These are phyloP conservation scores for Arthroderma sp. DNA, from an alignment of 2,329 filamentous ascomycete species.

Conservation along the genomic window DNA sequence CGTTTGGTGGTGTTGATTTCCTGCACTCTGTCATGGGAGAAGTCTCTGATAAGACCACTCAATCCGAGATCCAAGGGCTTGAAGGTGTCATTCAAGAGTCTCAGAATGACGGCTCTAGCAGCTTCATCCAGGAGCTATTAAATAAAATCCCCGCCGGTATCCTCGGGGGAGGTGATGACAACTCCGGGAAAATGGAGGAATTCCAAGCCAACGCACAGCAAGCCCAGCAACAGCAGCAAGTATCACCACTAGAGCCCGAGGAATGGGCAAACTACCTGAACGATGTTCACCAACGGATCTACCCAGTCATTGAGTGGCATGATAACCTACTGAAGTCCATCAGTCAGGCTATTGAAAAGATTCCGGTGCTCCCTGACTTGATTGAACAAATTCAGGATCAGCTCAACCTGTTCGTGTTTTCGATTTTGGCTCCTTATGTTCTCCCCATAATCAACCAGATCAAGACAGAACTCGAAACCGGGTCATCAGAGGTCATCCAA, in stretches of 20 bases:
- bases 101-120: conserved; percentile 51
- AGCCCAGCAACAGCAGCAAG: conserved; percentile 57
- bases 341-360: conserved; percentile 64
- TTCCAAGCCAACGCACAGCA: conserved; percentile 63
- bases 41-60: conserved; percentile 76
- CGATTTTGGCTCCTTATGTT: conserved; percentile 77
- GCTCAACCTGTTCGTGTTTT: conserved; percentile 79
- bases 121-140: conserved; percentile 64
- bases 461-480: conserved; percentile 73
- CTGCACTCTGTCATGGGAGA: conserved; percentile 70
- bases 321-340: conserved; percentile 76
- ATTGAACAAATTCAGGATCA: conserved; percentile 80
- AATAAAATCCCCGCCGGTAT: conserved; percentile 70
- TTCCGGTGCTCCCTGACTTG: conserved; percentile 71
- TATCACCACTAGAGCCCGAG: conserved; percentile 70
- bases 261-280: conserved; percentile 68
- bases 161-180: conserved; percentile 54
- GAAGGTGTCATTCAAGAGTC: conserved; percentile 63
- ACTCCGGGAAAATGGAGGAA: conserved; percentile 58
- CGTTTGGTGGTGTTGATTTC: conserved; percentile 91
- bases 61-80: conserved; percentile 80
- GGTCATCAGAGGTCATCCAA: conserved; percentile 75
- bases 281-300: conserved; percentile 63
- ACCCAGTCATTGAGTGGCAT: conserved; percentile 82
- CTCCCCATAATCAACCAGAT: conserved; percentile 76